Base-by-base conservation (phyloP, 1,284 basidiomycete genomes). In the Ustilago loliicola region DNA sequence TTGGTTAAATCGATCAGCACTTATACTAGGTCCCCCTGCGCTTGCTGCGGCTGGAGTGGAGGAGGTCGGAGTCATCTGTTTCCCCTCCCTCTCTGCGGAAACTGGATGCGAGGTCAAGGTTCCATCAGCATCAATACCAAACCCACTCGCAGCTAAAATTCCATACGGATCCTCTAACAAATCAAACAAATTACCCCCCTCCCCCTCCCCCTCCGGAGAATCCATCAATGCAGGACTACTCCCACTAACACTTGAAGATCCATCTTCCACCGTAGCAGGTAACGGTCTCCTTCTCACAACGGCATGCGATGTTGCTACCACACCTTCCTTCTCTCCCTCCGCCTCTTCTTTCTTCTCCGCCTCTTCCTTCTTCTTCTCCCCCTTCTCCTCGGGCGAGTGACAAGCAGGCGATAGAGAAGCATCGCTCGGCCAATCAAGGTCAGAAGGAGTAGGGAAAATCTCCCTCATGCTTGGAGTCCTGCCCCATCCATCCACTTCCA, bases 81-180 rank as follows among this genome's bases (percentile, higher is more conserved):
- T 56, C 5, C 13, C 30, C 34, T 25, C 34, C 19, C 19, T 36
- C 10, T 7, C 54, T 25, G 40, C 27, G 11, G 2, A 19, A 17
- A 25, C 40, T 10, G 30, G 50, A 8, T 38, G 54, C 2, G 2
- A 48, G 36, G 64, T 76, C 1, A 77, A 45, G 6, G 61, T 52
- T 0, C 74, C 72, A 19, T 65, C 66, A 1, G 60, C 66, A 21
- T 73, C 61, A 40, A 80, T 66, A 11, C 81, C 82, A 34, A 85
- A 69, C 23, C 83, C 83, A 34, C 72, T 80, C 8, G 81, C 80
- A 3, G 79, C 78, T 1, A 85, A 61, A 7, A 85, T 72, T 15
- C 83, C 83, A 60, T 85, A 85, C 15, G 83, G 83, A 66, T 85
- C 83, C 47, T 85, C 83, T 58, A 85, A 71, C 60, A 82, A 55